phyloP scores from a whole-genome alignment of 108 stramenopile genomes.

The Nitzschia sp. region DNA sequence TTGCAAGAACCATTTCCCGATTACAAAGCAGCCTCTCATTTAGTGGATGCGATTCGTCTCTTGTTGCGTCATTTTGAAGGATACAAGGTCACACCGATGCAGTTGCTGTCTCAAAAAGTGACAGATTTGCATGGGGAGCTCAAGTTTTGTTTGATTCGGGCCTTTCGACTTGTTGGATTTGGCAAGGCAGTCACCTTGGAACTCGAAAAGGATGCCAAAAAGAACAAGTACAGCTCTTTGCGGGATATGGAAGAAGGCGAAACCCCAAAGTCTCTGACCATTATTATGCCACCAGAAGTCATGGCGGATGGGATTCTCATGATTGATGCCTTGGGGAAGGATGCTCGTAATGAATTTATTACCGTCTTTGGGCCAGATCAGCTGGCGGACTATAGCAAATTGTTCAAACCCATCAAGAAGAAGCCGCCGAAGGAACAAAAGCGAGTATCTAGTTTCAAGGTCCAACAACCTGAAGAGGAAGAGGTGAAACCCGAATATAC shows the following conservation, averaged over 20 bases:
- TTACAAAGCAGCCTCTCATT: slow-evolving; percentile 87
- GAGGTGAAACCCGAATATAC: slow-evolving; percentile 41
- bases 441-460: slow-evolving; percentile 66
- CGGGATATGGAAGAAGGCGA: slow-evolving; percentile 26
- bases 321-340: slow-evolving; percentile 92
- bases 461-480: slow-evolving; percentile 24
- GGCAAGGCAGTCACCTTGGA: slow-evolving; percentile 40
- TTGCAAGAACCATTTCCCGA: slow-evolving; percentile 59
- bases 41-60: slow-evolving; percentile 91
- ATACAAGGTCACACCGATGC: slow-evolving; percentile 72
- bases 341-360: slow-evolving; percentile 74
- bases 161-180: slow-evolving; percentile 67
- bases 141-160: slow-evolving; percentile 55
- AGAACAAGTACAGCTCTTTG: slow-evolving; percentile 25
- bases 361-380: slow-evolving; percentile 81
- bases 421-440: slow-evolving; percentile 26
- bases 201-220: slow-evolving; percentile 35
- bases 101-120: slow-evolving; percentile 61
- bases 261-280: slow-evolving; percentile 28
- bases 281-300: slow-evolving; percentile 49
- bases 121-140: slow-evolving; percentile 56
- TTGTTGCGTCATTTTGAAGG: slow-evolving; percentile 84
- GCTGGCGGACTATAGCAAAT: slow-evolving; percentile 72
- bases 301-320: slow-evolving; percentile 90
- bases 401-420: slow-evolving; percentile 61